Evolutionary conservation across 768 basidiomycete genomes (phyloP), one percentile per base, ranked within the genome.

Genomic region (Chalciporus piperatus): DNA sequence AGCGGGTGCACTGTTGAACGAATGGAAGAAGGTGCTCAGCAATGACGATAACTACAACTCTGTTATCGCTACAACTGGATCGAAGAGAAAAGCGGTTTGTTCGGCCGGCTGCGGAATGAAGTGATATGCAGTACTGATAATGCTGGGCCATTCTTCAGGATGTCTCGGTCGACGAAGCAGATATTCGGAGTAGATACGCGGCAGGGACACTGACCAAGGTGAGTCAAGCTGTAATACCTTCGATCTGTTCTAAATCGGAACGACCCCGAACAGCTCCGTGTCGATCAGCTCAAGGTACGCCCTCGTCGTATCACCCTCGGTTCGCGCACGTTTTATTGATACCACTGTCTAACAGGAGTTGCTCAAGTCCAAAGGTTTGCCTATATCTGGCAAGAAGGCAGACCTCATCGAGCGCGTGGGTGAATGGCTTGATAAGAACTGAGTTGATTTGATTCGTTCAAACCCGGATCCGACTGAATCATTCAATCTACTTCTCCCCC

Each of bases 221-320:
- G 64, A 61, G 74, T 57, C 30, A 2, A 32, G 27, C 27, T 6
- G 10, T 37, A 11, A 7, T 35, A 27, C 38, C 25, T 50, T 51
- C 48, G 7, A 12, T 30, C 16, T 12, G 41, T 41, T 55, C 47
- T 62, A n/a, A 58, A 41, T 8, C 17, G 16, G 37, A 46, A 19
- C 9, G n/a, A 28, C 30, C 14, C 52, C 56, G 7, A 51, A 49
- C 62, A 92, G 89, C 74, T 91, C 56, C 82, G 81, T 16, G 84
- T 89, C 55, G 86, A 87, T 67, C 85, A 89, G 60, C 74, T 92
- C 43, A 91, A 87, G 79, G 88, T 87, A 55, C 51, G 75, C 54
- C 50, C 39, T 56, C 40, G 41, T 17, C 12, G 32, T 30, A 37
- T 51, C 19, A 5, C 12, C 0, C 14, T 37, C 10, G 3, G 33